Evolutionary conservation across 2,329 filamentous ascomycete genomes (phyloP).

Genomic region (Aureobasidium sp.): DNA sequence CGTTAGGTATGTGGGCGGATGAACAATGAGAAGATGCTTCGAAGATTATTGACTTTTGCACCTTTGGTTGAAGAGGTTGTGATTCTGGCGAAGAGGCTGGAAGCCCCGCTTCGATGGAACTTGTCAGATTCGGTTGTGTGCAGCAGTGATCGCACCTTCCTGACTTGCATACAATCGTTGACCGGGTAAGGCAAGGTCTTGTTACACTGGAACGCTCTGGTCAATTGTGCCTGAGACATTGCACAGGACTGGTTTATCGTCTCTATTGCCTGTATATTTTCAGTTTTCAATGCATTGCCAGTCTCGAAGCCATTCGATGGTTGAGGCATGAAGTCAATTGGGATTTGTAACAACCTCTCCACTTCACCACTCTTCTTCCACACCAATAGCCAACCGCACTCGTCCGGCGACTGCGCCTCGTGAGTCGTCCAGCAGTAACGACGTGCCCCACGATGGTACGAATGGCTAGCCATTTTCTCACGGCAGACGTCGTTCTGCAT

Average conservation of each 20-base stretch:
- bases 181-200: background rate
- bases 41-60: background rate
- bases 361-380: background rate
- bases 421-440: background rate
- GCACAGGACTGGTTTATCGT: background rate
- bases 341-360: slow-evolving; percentile 6
- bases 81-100: background rate
- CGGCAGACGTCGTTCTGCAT: slow-evolving; percentile 6
- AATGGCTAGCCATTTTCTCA: background rate
- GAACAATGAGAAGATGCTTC: background rate
- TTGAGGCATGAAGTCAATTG: slow-evolving; percentile 10
- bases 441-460: background rate
- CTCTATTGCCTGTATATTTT: slow-evolving; percentile 5
- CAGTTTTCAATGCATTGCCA: background rate
- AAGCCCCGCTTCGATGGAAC: background rate
- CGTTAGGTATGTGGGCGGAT: background rate
- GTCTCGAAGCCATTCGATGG: background rate
- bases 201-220: slow-evolving; percentile 2
- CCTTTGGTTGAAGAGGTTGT: background rate
- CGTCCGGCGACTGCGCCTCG: background rate
- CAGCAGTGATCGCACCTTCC: background rate
- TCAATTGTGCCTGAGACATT: slow-evolving; percentile 1
- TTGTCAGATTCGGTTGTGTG: background rate
- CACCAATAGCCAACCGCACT: background rate
- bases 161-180: background rate